Conservation (phyloP, 164 flowering plant genomes). For the Nelumbo lutea region DNA sequence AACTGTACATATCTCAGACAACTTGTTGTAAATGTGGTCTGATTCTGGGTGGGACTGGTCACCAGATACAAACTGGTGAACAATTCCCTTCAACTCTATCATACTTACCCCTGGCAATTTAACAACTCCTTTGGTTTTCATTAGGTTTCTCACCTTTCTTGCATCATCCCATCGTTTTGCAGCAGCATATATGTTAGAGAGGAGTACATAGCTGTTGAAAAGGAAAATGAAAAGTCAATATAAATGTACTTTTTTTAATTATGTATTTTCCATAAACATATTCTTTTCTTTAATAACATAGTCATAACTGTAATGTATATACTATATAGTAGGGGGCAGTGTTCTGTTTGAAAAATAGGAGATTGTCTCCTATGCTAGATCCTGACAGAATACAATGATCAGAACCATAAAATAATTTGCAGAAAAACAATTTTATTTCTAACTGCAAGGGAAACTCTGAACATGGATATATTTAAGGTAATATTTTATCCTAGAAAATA, state of each 20-base stretch:
- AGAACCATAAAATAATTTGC: neutral
- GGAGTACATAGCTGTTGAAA: slow-evolving; percentile 25
- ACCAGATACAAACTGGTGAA: slow-evolving; percentile 26
- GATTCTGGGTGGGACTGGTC: slow-evolving; percentile 24
- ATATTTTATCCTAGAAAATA: neutral
- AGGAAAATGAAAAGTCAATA: neutral
- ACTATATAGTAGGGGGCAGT: no score
- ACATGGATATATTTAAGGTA: no score
- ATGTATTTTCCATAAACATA: no score
- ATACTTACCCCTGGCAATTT: slow-evolving; percentile 25
- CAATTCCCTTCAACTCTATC: slow-evolving; percentile 29
- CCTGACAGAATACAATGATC: neutral
- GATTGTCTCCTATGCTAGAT: no score
- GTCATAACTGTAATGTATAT: no score
- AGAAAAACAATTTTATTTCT: neutral
- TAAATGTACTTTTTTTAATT: neutral
- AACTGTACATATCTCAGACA: slow-evolving; percentile 20
- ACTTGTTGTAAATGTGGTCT: slow-evolving; percentile 15
- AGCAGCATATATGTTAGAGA: slow-evolving; percentile 24
- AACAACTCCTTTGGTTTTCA: slow-evolving; percentile 17
- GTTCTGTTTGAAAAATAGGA: no score
- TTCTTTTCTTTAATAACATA: no score
- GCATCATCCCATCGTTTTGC: slow-evolving; percentile 24
- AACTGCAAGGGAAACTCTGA: no score
- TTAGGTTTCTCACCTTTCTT: slow-evolving; percentile 17